phyloP scores from a whole-genome alignment of 805 yeast genomes.

The Lipomyces sp. region DNA sequence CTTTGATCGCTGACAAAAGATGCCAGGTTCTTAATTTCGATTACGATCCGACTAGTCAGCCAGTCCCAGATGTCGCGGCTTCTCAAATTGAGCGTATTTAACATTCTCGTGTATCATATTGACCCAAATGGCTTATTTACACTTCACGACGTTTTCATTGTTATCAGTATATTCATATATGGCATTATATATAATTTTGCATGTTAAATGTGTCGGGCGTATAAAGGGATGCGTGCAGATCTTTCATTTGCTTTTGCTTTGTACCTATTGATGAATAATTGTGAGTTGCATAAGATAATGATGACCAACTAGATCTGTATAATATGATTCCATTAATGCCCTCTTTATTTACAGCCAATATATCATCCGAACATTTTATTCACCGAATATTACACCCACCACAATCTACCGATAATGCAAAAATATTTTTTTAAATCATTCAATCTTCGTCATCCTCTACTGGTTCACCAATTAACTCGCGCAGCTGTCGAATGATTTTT shows the following conservation, averaged over 20 bases:
- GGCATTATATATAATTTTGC: background rate
- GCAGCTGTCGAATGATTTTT: slow-evolving; percentile 61
- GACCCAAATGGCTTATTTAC: background rate
- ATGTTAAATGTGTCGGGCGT: background rate
- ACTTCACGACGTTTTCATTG: background rate
- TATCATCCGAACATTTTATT: background rate
- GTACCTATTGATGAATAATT: background rate
- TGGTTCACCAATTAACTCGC: slow-evolving; percentile 35
- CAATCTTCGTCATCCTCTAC: slow-evolving; percentile 44
- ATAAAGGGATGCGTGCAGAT: background rate
- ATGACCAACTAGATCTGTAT: background rate
- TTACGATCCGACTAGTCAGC: slow-evolving; percentile 22
- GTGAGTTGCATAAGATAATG: background rate
- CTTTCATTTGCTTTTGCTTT: background rate
- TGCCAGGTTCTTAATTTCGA: slow-evolving; percentile 31
- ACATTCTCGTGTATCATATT: background rate
- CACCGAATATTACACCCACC: background rate
- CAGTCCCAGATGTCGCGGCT: background rate
- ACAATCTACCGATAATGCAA: background rate
- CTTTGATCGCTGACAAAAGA: background rate
- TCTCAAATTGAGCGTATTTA: background rate
- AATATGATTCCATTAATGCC: background rate
- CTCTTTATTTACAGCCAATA: background rate
- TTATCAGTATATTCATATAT: background rate
- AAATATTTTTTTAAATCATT: slow-evolving; percentile 35